Conservation (phyloP, 2,329 filamentous ascomycete species). For the Neobulgaria alba region DNA sequence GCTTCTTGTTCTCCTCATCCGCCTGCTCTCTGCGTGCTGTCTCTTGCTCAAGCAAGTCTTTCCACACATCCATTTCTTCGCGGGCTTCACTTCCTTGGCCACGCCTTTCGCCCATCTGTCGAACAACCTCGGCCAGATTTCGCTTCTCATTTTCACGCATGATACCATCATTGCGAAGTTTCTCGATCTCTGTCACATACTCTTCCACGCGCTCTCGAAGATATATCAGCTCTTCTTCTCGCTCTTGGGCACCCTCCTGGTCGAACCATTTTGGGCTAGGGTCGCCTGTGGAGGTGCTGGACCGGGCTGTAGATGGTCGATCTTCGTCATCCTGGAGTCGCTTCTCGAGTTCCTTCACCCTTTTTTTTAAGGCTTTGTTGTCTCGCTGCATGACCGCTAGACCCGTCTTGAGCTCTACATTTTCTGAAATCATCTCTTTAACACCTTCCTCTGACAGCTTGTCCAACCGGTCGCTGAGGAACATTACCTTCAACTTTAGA, state of each 20-base stretch:
- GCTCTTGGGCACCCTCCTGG: constrained; percentile 52
- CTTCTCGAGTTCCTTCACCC: constrained; percentile 80
- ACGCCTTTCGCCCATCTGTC: constrained; percentile 47
- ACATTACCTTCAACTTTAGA: constrained; percentile 94
- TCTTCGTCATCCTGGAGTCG: constrained; percentile 59
- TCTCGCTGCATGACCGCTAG: constrained; percentile 85
- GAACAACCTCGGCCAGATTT: constrained; percentile 74
- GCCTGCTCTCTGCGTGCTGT: constrained; percentile 80
- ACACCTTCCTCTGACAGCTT: constrained; percentile 92
- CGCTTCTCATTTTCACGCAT: constrained; percentile 78
- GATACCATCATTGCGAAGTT: constrained; percentile 68
- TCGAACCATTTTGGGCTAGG: constrained; percentile 47
- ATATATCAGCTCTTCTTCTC: constrained; percentile 80
- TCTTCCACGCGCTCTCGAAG: constrained; percentile 79
- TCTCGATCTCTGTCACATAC: constrained; percentile 75
- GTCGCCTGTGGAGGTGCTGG: constrained; percentile 47
- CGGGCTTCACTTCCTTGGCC: constrained; percentile 40
- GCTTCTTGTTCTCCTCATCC: constrained; percentile 76
- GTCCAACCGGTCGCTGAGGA: constrained; percentile 85
- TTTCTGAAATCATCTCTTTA: constrained; percentile 96
- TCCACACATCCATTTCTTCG: constrained; percentile 78
- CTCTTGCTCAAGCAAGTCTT: constrained; percentile 88
- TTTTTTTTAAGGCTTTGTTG: constrained; percentile 71
- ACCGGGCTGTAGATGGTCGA: constrained; percentile 51
- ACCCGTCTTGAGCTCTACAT: constrained; percentile 88